These are phyloP conservation scores for Sugiyamaella marilandica DNA, from an alignment of 805 yeast genomes.

Conservation along the genomic window DNA sequence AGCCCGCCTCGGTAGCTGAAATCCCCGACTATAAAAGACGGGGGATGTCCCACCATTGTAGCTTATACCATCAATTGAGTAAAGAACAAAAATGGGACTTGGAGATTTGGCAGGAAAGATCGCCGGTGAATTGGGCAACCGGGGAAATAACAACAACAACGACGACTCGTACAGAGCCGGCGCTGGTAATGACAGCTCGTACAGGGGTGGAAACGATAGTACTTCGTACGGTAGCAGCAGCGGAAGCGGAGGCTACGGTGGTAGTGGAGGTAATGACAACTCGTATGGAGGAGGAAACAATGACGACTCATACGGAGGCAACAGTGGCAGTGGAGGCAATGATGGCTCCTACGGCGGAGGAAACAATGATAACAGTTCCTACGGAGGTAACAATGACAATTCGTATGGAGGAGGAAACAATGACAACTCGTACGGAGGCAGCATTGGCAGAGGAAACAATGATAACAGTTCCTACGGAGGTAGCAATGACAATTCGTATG, in stretches of 20 bases:
- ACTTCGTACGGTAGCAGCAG: conserved; percentile 15
- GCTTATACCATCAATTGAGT: not conserved
- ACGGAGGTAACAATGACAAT: conserved; percentile 8
- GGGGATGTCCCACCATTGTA: not conserved
- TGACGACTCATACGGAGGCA: conserved; percentile 11
- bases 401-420: conserved; percentile 17
- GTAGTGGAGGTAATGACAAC: conserved; percentile 4
- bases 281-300: conserved; percentile 13
- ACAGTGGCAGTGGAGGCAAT: conserved; percentile 13
- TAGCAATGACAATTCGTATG: conserved; percentile 10
- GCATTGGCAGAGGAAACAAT: conserved; percentile 9
- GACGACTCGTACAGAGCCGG: conserved; percentile 5
- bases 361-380: conserved; percentile 20
- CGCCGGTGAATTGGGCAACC: not conserved
- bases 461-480: conserved; percentile 11
- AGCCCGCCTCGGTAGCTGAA: not conserved
- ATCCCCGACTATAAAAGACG: not conserved
- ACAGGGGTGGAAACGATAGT: not conserved
- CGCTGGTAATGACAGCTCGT: not conserved
- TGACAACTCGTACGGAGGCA: conserved; percentile 14
- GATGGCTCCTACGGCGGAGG: conserved; percentile 21
- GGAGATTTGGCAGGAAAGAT: conserved; percentile 2
- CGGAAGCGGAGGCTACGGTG: conserved; percentile 9
- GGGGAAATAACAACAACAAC: not conserved
- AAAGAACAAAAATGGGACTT: not conserved